phyloP scores from a whole-genome alignment of 306 rosid species.

The Trichosanthes cucumerina region DNA sequence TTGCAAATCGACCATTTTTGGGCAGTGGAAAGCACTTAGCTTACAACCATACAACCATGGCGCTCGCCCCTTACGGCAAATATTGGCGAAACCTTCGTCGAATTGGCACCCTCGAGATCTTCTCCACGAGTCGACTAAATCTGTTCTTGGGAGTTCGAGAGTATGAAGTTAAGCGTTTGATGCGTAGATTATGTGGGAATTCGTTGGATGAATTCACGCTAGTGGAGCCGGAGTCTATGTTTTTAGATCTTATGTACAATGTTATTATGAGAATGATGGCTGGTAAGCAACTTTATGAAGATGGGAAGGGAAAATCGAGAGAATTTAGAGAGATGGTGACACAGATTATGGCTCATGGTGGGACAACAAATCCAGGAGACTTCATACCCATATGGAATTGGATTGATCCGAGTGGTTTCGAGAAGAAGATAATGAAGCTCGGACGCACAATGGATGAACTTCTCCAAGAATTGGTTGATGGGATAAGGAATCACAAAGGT shows the following conservation, averaged over 20 bases:
- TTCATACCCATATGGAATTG: not conserved
- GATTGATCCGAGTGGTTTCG: not conserved
- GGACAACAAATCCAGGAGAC: not conserved
- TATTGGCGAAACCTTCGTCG: slow-evolving; percentile 1
- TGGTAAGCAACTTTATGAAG: not conserved
- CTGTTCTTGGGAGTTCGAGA: not conserved
- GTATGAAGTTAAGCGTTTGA: not conserved
- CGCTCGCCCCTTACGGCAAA: not conserved
- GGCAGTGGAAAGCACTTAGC: not conserved
- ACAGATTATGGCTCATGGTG: not conserved
- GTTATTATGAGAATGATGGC: not conserved
- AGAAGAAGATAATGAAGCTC: not conserved
- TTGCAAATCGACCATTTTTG: not conserved
- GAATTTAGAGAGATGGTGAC: not conserved
- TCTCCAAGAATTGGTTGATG: not conserved
- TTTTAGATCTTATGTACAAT: not conserved
- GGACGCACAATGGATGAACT: not conserved
- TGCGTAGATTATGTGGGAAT: not conserved
- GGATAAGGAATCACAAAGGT: not conserved
- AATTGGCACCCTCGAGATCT: not conserved
- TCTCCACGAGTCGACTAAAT: not conserved
- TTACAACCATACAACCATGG: not conserved
- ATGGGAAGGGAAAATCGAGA: not conserved
- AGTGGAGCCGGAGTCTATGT: not conserved
- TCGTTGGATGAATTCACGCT: not conserved